A percentile compares a stretch with the other conserved stretches of the same genome.
phyloP scores from a whole-genome alignment of 202 grass and related monocot genomes.

The Schoenoplectus tabernaemontani region DNA sequence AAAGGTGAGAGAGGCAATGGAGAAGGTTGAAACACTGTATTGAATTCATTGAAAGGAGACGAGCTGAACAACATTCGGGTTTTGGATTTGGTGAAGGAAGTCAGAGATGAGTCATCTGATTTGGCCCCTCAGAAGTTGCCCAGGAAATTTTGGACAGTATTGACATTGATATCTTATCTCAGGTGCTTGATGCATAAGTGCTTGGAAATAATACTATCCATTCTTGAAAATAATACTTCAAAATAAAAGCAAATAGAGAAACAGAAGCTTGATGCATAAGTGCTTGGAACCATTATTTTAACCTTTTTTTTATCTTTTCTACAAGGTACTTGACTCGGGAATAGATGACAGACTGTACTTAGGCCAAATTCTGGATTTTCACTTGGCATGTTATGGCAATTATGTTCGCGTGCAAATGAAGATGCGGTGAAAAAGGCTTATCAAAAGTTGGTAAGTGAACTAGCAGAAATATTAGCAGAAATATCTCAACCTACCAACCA shows the following conservation, averaged over 20 bases:
- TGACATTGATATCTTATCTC: no score
- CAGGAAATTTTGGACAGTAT: constrained; percentile 63
- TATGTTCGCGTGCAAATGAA: constrained; percentile 70
- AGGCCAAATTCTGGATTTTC: constrained; percentile 80
- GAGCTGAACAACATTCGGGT: constrained; percentile 52
- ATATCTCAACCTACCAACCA: constrained; percentile 40
- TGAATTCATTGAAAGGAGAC: constrained; percentile 52
- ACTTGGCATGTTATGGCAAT: constrained; percentile 40
- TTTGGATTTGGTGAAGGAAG: no score
- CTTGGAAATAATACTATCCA: no score
- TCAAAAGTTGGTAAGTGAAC: constrained; percentile 51
- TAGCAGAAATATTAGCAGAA: no score
- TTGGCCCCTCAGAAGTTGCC: constrained; percentile 65
- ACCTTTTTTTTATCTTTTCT: no score
- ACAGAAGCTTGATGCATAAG: no score
- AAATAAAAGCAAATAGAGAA: no score
- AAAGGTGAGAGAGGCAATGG: no score
- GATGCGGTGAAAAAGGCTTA: constrained; percentile 63
- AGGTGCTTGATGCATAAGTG: no score
- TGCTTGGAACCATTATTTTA: no score
- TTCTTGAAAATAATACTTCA: no score
- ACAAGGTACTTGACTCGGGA: constrained; percentile 60
- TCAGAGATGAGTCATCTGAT: constrained; percentile 72
- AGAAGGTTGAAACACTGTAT: constrained; percentile 69
- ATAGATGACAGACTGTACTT: no score